A percentile compares a stretch with the other conserved stretches of the same genome.
Evolutionary conservation across 2,329 filamentous ascomycete species (phyloP).

Genomic region (Pseudocercospora musae): DNA sequence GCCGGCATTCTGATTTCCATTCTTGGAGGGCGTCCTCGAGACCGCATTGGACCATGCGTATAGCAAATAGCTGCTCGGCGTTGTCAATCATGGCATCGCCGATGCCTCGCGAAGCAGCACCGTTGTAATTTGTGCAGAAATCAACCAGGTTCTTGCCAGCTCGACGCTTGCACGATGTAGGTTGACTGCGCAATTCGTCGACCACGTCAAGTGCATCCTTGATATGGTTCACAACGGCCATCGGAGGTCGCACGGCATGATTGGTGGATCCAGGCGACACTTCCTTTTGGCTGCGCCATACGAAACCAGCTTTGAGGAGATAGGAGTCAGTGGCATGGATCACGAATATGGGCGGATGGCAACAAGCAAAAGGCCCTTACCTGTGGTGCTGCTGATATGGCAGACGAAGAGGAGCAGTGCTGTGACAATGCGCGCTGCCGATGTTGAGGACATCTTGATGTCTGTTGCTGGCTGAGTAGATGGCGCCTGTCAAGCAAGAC

Average conservation of each 20-base stretch:
- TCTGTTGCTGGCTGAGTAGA: background rate
- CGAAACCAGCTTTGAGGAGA: background rate
- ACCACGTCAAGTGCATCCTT: background rate
- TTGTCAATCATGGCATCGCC: conserved; percentile 24
- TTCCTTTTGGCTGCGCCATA: background rate
- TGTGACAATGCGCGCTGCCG: background rate
- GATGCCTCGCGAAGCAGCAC: conserved; percentile 18
- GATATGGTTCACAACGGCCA: background rate
- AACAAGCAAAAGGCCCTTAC: background rate
- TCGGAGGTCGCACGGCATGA: background rate
- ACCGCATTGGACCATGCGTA: conserved; percentile 62
- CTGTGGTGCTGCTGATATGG: background rate
- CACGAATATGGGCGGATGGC: background rate
- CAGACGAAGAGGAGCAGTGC: background rate
- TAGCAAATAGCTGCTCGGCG: conserved; percentile 56
- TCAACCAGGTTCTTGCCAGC: conserved; percentile 47
- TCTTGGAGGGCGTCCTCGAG: conserved; percentile 51
- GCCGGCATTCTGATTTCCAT: conserved; percentile 51
- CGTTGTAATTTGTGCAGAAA: conserved; percentile 52
- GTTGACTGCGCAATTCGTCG: background rate
- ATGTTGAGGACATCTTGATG: background rate
- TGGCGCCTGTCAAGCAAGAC: background rate
- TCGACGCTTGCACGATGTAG: conserved; percentile 5
- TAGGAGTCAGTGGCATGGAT: background rate
- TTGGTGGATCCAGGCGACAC: background rate